Evolutionary conservation across 2,329 filamentous ascomycete species (phyloP).

Genomic region (Penicillium sp.): DNA sequence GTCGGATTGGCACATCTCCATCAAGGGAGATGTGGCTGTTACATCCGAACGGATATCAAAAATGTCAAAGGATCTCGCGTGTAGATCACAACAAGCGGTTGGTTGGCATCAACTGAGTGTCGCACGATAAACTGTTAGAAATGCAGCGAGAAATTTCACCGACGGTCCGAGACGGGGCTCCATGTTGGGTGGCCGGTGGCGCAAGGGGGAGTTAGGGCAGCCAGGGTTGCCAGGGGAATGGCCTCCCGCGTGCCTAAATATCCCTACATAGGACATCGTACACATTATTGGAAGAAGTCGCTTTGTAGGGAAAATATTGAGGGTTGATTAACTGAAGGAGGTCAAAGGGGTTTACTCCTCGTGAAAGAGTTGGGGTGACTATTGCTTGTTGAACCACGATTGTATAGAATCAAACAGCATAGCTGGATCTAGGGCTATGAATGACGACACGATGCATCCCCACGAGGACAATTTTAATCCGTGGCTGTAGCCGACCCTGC

Average conservation of each 20-base stretch:
- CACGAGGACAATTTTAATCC: neutral
- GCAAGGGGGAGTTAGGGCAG: constrained; percentile 5
- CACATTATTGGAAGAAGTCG: neutral
- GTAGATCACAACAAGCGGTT: constrained; percentile 1
- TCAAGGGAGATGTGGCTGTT: constrained; percentile 3
- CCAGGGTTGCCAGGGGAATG: constrained; percentile 13
- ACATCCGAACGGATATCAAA: constrained; percentile 3
- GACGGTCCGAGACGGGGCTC: neutral
- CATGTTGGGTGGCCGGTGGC: neutral
- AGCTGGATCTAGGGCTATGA: neutral
- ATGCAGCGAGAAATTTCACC: neutral
- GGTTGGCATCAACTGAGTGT: neutral
- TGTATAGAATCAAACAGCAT: neutral
- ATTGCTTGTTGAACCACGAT: neutral
- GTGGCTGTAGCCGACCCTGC: neutral
- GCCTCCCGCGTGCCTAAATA: constrained; percentile 8
- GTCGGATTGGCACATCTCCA: neutral
- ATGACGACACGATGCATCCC: constrained; percentile 1
- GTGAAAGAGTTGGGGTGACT: neutral
- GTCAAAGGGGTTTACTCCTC: neutral
- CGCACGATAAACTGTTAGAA: neutral
- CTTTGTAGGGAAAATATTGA: neutral
- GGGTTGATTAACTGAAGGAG: neutral
- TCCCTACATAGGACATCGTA: constrained; percentile 9
- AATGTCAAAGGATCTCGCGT: constrained; percentile 4